phyloP scores from a whole-genome alignment of 306 rosid genomes.

The Begonia loranthoides region DNA sequence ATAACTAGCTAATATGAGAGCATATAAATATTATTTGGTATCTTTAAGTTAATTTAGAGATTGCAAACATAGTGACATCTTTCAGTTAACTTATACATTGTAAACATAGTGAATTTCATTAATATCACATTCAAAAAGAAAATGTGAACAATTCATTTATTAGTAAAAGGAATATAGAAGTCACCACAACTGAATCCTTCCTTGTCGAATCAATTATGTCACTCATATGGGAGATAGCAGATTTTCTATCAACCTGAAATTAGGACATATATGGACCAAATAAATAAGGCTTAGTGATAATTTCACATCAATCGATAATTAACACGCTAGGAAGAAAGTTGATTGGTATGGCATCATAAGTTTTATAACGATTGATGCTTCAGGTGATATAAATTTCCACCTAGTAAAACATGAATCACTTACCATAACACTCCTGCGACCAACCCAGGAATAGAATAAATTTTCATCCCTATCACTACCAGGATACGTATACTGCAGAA shows the following conservation, averaged over 20 bases:
- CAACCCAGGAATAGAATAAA: constrained; percentile 76
- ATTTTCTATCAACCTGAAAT: constrained; percentile 57
- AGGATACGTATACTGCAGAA: constrained; percentile 55
- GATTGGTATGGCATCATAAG: neutral
- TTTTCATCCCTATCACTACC: constrained; percentile 65
- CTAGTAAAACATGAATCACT: constrained; percentile 1
- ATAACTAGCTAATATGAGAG: too few relatives aligned
- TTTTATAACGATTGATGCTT: neutral
- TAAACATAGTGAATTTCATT: too few relatives aligned
- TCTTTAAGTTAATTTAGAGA: too few relatives aligned
- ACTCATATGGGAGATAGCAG: constrained; percentile 43
- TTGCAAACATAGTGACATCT: too few relatives aligned
- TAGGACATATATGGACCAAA: neutral
- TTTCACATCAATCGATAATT: neutral
- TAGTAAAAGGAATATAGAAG: constrained; percentile 17
- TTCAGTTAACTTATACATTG: too few relatives aligned
- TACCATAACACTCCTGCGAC: constrained; percentile 47
- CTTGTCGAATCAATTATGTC: constrained; percentile 36
- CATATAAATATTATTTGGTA: too few relatives aligned
- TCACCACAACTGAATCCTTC: constrained; percentile 59
- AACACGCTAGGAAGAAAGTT: neutral
- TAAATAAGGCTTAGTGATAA: constrained; percentile 1
- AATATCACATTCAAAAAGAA: too few relatives aligned
- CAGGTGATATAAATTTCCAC: constrained; percentile 4
- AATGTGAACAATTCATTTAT: constrained; percentile 1